These are phyloP conservation scores for Suillus subalutaceus DNA, from an alignment of 768 basidiomycete species.

Conservation along the genomic window DNA sequence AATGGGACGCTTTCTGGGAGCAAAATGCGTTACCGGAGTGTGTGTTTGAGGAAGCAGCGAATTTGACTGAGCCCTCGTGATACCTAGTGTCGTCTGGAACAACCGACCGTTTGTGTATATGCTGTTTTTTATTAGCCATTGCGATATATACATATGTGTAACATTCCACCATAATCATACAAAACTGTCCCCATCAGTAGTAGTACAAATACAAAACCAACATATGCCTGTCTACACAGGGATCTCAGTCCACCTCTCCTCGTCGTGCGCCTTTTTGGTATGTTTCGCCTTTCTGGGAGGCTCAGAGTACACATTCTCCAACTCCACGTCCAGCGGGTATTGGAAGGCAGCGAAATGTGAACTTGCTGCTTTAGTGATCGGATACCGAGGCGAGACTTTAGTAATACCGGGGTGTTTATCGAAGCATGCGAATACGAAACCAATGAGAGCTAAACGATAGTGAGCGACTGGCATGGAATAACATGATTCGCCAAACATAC, in stretches of 20 bases:
- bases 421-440: slow-evolving; percentile 27
- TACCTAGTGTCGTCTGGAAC: not conserved
- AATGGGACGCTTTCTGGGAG: slow-evolving; percentile 54
- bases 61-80: not conserved
- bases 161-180: slow-evolving; percentile 19
- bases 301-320: slow-evolving; percentile 20
- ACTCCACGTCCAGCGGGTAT: slow-evolving; percentile 25
- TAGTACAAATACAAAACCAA: not conserved
- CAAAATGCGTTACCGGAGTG: slow-evolving; percentile 45
- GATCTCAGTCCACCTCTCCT: slow-evolving; percentile 26
- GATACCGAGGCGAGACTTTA: slow-evolving; percentile 27
- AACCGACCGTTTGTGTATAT: not conserved
- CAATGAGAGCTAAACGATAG: slow-evolving; percentile 21
- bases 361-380: slow-evolving; percentile 34
- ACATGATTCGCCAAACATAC: slow-evolving; percentile 23
- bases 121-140: not conserved
- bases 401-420: slow-evolving; percentile 32
- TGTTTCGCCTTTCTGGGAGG: slow-evolving; percentile 14
- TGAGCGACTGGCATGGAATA: slow-evolving; percentile 7
- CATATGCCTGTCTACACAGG: slow-evolving; percentile 11
- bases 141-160: not conserved
- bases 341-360: slow-evolving; percentile 25
- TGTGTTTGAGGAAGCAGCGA: slow-evolving; percentile 16
- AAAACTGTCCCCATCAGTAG: not conserved
- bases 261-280: not conserved